Base-by-base conservation (phyloP, 2,329 filamentous ascomycete genomes). In the Thielaviopsis cerberus region DNA sequence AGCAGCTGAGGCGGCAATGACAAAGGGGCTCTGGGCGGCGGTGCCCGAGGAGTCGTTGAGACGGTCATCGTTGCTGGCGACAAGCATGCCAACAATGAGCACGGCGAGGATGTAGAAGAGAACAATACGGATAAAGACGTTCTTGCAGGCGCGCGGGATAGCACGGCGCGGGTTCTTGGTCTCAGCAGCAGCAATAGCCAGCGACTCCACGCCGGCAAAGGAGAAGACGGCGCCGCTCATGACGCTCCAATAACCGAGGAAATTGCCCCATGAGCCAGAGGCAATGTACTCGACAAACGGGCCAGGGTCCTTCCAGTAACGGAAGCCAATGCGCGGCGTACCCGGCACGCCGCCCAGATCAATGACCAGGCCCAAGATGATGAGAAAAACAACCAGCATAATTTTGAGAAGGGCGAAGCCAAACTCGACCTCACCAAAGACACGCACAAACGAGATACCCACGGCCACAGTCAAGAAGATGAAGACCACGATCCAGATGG, bases 1-100 rank as follows among this genome's bases (percentile, higher is more conserved):
- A 1, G 85, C 85, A 27, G 79, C 76, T 11, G 77, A 74, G 41
- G 83, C 81, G 20, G 85, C 86, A 62, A 89, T 86, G 60, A 90
- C 85, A 64, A 83, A 87, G 11, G 82, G 83, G 66, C 68, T 72
- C 65, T 77, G 72, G 1, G 75, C 74, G 2, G 76, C 74, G 23
- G 67, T 72, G 34, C 73, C 74, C 30, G 69, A 71, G n/a, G 67
- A 66, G 53, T 72, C 65, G 53, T 54, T 57, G 24, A 62, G 56
- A 45, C 50, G 53, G 3, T 58, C 58, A 61, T 79, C 82, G 25
- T 70, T 67, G 30, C 78, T 80, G 53, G 78, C 77, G 41, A 86
- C 74, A 0, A 89, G 74, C 41, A 79, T 78, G 22, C 85, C 83
- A 59, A 85, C 85, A 67, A 87, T 81, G 66, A 88, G 79, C 54